A percentile compares a stretch with the other conserved stretches of the same genome.
phyloP scores from a whole-genome alignment of 345 rosid genomes.

The Melaleuca alternifolia region DNA sequence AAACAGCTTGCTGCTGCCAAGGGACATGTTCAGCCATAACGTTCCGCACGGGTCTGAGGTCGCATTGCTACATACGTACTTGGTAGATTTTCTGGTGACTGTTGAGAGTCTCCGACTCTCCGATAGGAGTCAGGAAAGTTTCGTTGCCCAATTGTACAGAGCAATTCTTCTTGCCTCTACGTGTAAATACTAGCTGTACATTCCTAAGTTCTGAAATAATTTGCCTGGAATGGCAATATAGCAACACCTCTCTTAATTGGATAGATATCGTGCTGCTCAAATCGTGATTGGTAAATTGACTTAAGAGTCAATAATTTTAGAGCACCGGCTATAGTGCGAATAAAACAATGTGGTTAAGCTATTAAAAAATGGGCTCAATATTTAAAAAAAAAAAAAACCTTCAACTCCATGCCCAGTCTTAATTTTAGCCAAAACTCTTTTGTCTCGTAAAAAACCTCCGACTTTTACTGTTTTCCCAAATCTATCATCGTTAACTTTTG shows the following conservation, averaged over 20 bases:
- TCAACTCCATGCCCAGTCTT: no score
- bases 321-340: background rate
- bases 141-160: background rate
- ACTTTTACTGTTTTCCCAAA: no score
- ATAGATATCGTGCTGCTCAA: background rate
- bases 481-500: no score
- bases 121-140: background rate
- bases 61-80: background rate
- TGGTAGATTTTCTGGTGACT: background rate
- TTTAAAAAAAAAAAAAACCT: no score
- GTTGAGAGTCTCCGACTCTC: background rate
- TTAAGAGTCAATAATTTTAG: background rate
- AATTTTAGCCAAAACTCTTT: no score
- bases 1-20: constrained; percentile 40
- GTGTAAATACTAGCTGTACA: background rate
- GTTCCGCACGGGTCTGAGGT: background rate
- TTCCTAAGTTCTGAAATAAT: background rate
- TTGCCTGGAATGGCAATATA: background rate
- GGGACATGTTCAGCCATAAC: background rate
- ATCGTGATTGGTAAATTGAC: background rate
- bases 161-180: background rate
- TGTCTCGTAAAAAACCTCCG: no score
- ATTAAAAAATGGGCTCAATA: background rate
- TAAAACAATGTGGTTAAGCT: background rate
- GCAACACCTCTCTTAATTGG: background rate